phyloP scores from a whole-genome alignment of 2,329 filamentous ascomycete species.

The Colletotrichum sp. region DNA sequence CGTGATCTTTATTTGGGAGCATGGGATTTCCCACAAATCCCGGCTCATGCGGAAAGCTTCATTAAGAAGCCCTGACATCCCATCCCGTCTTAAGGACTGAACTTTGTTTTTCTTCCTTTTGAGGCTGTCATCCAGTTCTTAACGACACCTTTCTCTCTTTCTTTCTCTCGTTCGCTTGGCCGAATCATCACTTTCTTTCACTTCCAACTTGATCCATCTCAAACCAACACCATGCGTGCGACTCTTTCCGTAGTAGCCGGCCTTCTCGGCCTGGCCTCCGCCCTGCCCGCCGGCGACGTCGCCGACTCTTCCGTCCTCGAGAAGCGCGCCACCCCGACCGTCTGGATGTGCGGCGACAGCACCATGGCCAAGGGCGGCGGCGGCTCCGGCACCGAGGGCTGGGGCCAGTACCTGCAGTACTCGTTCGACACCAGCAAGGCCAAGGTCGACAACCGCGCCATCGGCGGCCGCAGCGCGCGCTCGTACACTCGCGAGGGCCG shows the following conservation, averaged over 20 bases:
- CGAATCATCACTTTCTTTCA: not conserved
- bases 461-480: slow-evolving; percentile 69
- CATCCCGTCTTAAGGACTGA: not conserved
- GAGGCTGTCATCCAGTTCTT: not conserved
- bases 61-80: not conserved
- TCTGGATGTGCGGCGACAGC: slow-evolving; percentile 65
- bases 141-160: not conserved
- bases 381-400: slow-evolving; percentile 56
- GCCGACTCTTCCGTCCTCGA: not conserved
- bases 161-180: not conserved
- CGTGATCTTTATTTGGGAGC: not conserved
- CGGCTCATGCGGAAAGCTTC: not conserved
- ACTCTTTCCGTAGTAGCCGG: not conserved
- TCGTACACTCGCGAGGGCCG: slow-evolving; percentile 71
- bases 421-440: slow-evolving; percentile 41
- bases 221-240: not conserved
- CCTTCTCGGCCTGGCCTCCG: slow-evolving; percentile 14
- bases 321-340: slow-evolving; percentile 33
- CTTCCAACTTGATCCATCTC: not conserved
- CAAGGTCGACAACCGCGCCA: slow-evolving; percentile 63
- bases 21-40: not conserved
- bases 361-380: slow-evolving; percentile 61
- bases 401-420: slow-evolving; percentile 65
- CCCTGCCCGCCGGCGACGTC: slow-evolving; percentile 23
- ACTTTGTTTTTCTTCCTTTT: not conserved